A percentile compares a stretch with the other conserved stretches of the same genome.
Conservation (phyloP, 768 basidiomycete genomes). For the Strobilomyces confusus region DNA sequence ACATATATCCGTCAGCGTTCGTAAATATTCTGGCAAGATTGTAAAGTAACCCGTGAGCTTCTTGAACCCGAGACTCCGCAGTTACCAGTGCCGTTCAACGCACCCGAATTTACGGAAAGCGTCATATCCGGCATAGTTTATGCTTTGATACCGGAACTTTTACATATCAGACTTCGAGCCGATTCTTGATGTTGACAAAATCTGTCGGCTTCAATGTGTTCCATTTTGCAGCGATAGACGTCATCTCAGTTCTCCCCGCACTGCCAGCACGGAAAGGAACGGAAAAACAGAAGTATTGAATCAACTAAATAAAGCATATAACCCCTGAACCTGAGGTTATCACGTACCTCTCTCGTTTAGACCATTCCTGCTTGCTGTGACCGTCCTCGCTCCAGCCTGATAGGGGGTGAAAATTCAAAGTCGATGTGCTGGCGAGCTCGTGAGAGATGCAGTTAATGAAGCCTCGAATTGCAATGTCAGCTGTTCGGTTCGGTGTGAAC, state of each 20-base stretch:
- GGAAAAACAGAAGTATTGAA: neutral
- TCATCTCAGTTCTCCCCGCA: slow-evolving; percentile 55
- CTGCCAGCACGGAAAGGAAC: slow-evolving; percentile 30
- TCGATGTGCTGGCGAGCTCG: slow-evolving; percentile 32
- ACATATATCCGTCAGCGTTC: neutral
- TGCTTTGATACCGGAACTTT: slow-evolving; percentile 3
- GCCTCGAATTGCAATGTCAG: slow-evolving; percentile 48
- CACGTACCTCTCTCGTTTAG: slow-evolving; percentile 47
- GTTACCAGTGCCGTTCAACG: slow-evolving; percentile 3
- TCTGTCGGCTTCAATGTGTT: slow-evolving; percentile 44
- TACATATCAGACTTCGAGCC: slow-evolving; percentile 46
- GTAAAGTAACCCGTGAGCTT: neutral
- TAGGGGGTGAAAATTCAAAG: slow-evolving; percentile 33
- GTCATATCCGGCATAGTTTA: slow-evolving; percentile 20
- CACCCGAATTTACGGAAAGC: slow-evolving; percentile 10
- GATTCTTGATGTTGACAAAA: slow-evolving; percentile 50
- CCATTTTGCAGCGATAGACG: slow-evolving; percentile 46
- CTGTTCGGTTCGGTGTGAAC: slow-evolving; percentile 59
- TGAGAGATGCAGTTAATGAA: slow-evolving; percentile 48
- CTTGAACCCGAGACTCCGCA: neutral
- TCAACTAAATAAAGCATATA: slow-evolving; percentile 8
- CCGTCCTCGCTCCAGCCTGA: slow-evolving; percentile 54
- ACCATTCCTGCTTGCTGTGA: slow-evolving; percentile 50
- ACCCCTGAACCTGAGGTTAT: slow-evolving; percentile 21
- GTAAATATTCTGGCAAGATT: slow-evolving; percentile 1